Conservation (phyloP, 1,284 basidiomycete genomes). For the Marasmius sp. region DNA sequence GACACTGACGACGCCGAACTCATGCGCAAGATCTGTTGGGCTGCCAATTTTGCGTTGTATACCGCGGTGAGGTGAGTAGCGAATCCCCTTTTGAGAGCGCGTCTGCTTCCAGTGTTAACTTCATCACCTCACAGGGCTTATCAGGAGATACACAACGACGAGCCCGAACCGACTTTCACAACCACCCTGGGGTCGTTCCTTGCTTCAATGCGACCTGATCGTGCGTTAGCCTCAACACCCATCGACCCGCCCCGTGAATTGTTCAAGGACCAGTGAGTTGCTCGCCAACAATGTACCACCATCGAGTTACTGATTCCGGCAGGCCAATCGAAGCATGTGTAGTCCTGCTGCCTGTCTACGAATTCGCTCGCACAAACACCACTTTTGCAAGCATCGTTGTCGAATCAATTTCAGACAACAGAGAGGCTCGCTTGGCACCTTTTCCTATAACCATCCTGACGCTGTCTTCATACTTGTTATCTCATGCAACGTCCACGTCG, state of each 20-base stretch:
- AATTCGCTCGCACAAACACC: constrained; percentile 52
- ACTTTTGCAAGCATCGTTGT: constrained; percentile 46
- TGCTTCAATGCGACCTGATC: constrained; percentile 50
- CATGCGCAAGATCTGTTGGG: constrained; percentile 57
- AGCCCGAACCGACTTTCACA: constrained; percentile 47
- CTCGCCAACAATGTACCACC: background rate
- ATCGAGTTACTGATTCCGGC: constrained; percentile 2
- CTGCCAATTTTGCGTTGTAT: constrained; percentile 49
- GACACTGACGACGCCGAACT: constrained; percentile 46
- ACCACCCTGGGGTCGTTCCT: constrained; percentile 51
- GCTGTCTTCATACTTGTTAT: constrained; percentile 60
- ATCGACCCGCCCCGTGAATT: constrained; percentile 48
- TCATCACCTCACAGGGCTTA: constrained; percentile 43
- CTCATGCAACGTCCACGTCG: constrained; percentile 59
- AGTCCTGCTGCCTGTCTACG: constrained; percentile 56
- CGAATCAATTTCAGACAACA: constrained; percentile 30
- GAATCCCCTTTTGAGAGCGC: background rate
- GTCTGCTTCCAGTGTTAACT: background rate
- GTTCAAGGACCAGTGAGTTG: constrained; percentile 55
- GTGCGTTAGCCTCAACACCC: constrained; percentile 45
- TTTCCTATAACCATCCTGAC: constrained; percentile 48
- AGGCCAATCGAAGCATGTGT: constrained; percentile 65
- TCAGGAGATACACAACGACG: constrained; percentile 50
- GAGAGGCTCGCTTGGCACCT: constrained; percentile 25
- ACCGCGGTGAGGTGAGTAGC: constrained; percentile 49